phyloP scores from a whole-genome alignment of 2,329 filamentous ascomycete genomes.

The Neoscytalidium dimidiatum region DNA sequence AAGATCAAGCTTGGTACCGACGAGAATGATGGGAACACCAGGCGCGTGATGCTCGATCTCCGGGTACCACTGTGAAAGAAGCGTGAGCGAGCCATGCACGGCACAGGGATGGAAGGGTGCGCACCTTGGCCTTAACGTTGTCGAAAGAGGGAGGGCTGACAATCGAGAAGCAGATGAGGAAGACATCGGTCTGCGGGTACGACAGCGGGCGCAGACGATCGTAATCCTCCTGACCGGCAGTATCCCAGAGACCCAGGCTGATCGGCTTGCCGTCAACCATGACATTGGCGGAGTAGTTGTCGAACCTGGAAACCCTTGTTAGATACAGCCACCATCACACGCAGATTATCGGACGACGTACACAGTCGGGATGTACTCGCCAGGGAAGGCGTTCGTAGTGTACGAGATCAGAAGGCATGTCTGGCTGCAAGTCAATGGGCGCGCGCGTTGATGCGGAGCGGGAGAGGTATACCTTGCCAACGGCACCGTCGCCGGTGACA shows the following conservation, averaged over 20 bases:
- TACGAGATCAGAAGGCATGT: constrained; percentile 99
- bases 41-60: constrained; percentile 97
- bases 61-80: constrained; percentile 77
- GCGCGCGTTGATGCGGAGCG: constrained; percentile 23
- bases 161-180: constrained; percentile 97
- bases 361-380: constrained; percentile 99
- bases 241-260: constrained; percentile 97
- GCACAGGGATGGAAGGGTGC: neutral
- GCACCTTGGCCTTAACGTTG: constrained; percentile 97
- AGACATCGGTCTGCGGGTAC: constrained; percentile 97
- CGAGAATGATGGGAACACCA: constrained; percentile 92
- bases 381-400: constrained; percentile 99
- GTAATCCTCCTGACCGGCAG: constrained; percentile 97
- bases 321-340: neutral
- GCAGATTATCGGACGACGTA: constrained; percentile 47
- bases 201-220: constrained; percentile 91
- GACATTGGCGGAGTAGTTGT: constrained; percentile 98
- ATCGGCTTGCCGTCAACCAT: constrained; percentile 99
- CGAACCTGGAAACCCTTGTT: constrained; percentile 65
- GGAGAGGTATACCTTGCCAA: constrained; percentile 77
- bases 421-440: constrained; percentile 53
- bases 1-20: constrained; percentile 95
- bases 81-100: constrained; percentile 26
- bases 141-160: constrained; percentile 97
- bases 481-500: constrained; percentile 98